A percentile compares a stretch with the other conserved stretches of the same genome.
phyloP scores from a whole-genome alignment of 768 basidiomycete genomes.

The Kwoniella sp. region DNA sequence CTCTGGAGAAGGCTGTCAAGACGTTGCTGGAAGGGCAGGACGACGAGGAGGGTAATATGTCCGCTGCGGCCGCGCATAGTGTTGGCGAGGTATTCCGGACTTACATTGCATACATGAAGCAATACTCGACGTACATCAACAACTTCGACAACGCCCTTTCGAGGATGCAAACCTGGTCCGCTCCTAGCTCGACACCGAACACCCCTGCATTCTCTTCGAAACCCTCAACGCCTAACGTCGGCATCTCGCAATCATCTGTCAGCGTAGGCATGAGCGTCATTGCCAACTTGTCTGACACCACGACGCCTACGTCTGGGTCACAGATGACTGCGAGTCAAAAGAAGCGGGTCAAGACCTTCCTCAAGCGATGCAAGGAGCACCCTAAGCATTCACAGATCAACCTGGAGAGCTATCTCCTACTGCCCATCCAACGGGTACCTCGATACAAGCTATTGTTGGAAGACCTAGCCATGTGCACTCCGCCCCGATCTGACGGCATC shows the following conservation, averaged over 20 bases:
- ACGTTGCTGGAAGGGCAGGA: constrained; percentile 61
- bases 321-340: constrained; percentile 61
- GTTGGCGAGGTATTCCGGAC: constrained; percentile 86
- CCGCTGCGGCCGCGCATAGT: constrained; percentile 67
- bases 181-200: constrained; percentile 18
- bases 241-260: constrained; percentile 22
- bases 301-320: constrained; percentile 18
- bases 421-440: constrained; percentile 94
- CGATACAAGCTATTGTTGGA: constrained; percentile 84
- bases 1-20: constrained; percentile 71
- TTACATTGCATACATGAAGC: constrained; percentile 96
- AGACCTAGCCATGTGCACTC: constrained; percentile 76
- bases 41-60: constrained; percentile 69
- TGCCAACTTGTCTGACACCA: constrained; percentile 14
- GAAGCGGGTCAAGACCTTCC: constrained; percentile 79
- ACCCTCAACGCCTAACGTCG: constrained; percentile 6
- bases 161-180: constrained; percentile 78
- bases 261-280: constrained; percentile 28
- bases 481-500: constrained; percentile 70
- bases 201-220: constrained; percentile 19
- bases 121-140: constrained; percentile 98
- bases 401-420: constrained; percentile 83
- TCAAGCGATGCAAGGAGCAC: constrained; percentile 76
- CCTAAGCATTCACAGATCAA: constrained; percentile 90
- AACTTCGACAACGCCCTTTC: constrained; percentile 92